Base-by-base conservation (phyloP, 176 grass and related monocot species). In the Cenchrus fungigraminus region DNA sequence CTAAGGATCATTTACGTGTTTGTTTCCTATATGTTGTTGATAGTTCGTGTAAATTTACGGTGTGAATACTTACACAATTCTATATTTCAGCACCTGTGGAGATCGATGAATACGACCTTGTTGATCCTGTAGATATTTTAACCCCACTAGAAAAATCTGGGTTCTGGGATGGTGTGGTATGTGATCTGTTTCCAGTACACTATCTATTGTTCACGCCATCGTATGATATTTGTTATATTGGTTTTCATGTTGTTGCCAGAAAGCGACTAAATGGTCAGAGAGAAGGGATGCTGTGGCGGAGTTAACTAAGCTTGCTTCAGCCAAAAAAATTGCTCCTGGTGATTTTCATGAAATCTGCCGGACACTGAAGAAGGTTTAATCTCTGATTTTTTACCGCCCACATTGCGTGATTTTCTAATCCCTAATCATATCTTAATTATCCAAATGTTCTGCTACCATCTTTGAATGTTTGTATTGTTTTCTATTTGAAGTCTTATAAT, bases 201-300 rank as follows among this genome's bases (percentile, higher is more conserved):
- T 25, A 12, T 59, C 28, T 59, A 68, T 79, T 69, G 31, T 9
- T 43, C 25, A 45, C 2, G 62, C 9, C 37, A 22, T 77, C 53
- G 2, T 49, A 37, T 6, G 57, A 14, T 68, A 8, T 22, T 15
- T 73, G 15, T 87, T 83, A 46, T 90, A 25, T 84, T 37, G 34
- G 9, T 83, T 76, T 83, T 82, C 46, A 63, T 89, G n/a, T 93
- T 71, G 25, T 73, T 88, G 45, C 83, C 86, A 99, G 97, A 99
- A 99, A 99, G 94, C 94, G 88, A 87, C 90, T 82, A 99, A 99
- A 89, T 99, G 97, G 97, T 99, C 97, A 2, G 97, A 99, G 87
- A 96, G 97, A 82, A 99, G 94, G 90, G 97, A 99, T 88, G 97
- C 97, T 86, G 97, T 99, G 10, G 91, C 79, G 0, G 97, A 99